These are phyloP conservation scores for Cyclotella choctawhatcheeana DNA, from an alignment of 108 stramenopile genomes.

Conservation along the genomic window DNA sequence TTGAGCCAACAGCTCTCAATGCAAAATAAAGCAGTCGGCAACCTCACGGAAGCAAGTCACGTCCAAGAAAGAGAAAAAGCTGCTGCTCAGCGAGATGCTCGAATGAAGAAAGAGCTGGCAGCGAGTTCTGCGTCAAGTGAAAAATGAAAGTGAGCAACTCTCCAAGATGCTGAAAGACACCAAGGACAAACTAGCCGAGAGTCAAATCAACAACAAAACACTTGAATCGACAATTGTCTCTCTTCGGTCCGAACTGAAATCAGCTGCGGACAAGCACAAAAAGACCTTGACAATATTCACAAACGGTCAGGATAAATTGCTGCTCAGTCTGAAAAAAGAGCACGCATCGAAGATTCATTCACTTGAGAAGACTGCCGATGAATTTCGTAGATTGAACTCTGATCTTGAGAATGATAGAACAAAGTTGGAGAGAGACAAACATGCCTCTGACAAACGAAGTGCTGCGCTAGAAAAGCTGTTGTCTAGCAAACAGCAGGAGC, in stretches of 20 bases:
- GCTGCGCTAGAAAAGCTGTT: constrained; percentile 17
- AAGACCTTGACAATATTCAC: neutral
- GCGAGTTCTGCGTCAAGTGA: neutral
- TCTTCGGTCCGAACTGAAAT: neutral
- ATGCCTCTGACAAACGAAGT: constrained; percentile 31
- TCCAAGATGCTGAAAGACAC: constrained; percentile 29
- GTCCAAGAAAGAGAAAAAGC: constrained; percentile 7
- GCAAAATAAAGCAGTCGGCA: constrained; percentile 27
- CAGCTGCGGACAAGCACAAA: neutral
- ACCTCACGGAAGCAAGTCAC: constrained; percentile 18
- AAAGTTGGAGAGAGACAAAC: constrained; percentile 29
- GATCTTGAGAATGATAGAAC: constrained; percentile 31
- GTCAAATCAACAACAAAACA: constrained; percentile 14
- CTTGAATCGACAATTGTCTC: neutral
- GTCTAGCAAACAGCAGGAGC: constrained; percentile 13
- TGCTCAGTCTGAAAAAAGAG: neutral
- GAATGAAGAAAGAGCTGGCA: constrained; percentile 17
- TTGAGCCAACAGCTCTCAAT: constrained; percentile 14
- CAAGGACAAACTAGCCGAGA: constrained; percentile 31
- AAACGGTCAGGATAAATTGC: neutral
- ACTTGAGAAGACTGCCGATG: constrained; percentile 21
- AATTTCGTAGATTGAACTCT: constrained; percentile 19
- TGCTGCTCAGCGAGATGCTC: constrained; percentile 15
- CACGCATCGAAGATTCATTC: neutral
- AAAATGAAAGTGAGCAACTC: constrained; percentile 18